A percentile compares a stretch with the other conserved stretches of the same genome.
These are phyloP conservation scores for Trichophyton mentagrophytes DNA, from an alignment of 2,329 filamentous ascomycete species.

Conservation along the genomic window DNA sequence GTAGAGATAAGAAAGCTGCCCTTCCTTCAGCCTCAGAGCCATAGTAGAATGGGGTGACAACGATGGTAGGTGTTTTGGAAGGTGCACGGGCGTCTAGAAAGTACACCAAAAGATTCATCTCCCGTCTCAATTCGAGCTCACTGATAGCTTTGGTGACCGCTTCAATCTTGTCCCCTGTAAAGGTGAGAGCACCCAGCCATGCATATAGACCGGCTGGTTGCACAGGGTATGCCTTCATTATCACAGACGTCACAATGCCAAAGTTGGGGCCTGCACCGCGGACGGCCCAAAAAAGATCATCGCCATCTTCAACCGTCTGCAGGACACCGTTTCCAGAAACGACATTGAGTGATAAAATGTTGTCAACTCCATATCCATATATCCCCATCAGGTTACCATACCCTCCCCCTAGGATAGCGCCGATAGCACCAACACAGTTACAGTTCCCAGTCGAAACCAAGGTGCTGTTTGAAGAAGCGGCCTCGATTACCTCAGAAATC, in stretches of 20 bases:
- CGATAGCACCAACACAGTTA: constrained; percentile 39
- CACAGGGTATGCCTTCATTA: constrained; percentile 11
- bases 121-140: constrained; percentile 21
- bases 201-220: constrained; percentile 21
- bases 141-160: constrained; percentile 11
- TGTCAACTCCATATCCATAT: constrained; percentile 42
- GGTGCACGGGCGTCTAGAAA: constrained; percentile 12
- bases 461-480: neutral
- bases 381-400: constrained; percentile 44
- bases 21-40: neutral
- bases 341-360: constrained; percentile 40
- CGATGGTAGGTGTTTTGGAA: constrained; percentile 11
- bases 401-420: constrained; percentile 45
- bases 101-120: neutral
- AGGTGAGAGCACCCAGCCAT: neutral
- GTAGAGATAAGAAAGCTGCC: neutral
- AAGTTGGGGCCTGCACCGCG: constrained; percentile 48
- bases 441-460: constrained; percentile 34
- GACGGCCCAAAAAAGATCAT: constrained; percentile 43
- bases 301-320: constrained; percentile 24
- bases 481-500: constrained; percentile 7
- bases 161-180: neutral
- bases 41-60: constrained; percentile 20
- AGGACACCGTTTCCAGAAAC: constrained; percentile 40
- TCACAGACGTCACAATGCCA: constrained; percentile 41